A percentile compares a stretch with the other conserved stretches of the same genome.
phyloP scores from a whole-genome alignment of 2,329 filamentous ascomycete genomes.

The Pseudomassariella vexata region DNA sequence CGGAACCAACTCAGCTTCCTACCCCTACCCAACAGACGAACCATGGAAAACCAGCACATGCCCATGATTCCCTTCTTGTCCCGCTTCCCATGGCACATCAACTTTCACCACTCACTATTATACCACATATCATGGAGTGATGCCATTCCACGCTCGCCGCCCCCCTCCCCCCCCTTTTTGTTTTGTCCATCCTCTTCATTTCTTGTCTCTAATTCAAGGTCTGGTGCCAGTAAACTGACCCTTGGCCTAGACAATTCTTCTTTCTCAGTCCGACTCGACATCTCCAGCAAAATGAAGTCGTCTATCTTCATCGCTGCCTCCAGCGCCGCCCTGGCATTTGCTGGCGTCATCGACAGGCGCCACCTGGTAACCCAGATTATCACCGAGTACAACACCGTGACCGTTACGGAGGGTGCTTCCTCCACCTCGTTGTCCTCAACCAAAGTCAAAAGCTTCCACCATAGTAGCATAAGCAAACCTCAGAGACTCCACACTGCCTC shows the following conservation, averaged over 20 bases:
- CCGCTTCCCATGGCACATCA: too few relatives aligned
- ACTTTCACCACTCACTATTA: too few relatives aligned
- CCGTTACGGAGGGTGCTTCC: conserved; percentile 26
- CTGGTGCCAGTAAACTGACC: conserved; percentile 1
- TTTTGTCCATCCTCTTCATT: too few relatives aligned
- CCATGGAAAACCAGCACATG: too few relatives aligned
- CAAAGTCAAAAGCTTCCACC: neutral
- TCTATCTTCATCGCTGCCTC: conserved; percentile 28
- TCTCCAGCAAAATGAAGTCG: conserved; percentile 31
- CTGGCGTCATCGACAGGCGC: conserved; percentile 26
- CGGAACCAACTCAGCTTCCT: too few relatives aligned
- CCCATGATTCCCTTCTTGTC: too few relatives aligned
- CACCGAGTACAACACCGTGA: conserved; percentile 24
- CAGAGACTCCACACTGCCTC: conserved; percentile 3
- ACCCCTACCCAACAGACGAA: too few relatives aligned
- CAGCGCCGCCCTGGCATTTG: conserved; percentile 26
- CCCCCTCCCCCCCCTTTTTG: too few relatives aligned
- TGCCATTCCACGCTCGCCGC: too few relatives aligned
- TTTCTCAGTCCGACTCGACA: neutral
- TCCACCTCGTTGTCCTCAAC: too few relatives aligned
- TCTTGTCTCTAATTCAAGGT: too few relatives aligned
- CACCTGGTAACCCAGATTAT: conserved; percentile 26
- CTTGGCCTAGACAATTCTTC: conserved; percentile 9
- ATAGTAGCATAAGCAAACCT: conserved; percentile 1
- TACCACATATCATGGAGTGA: too few relatives aligned